Base-by-base conservation (phyloP, 1,284 basidiomycete species). In the Ceraceosorus guamensis region DNA sequence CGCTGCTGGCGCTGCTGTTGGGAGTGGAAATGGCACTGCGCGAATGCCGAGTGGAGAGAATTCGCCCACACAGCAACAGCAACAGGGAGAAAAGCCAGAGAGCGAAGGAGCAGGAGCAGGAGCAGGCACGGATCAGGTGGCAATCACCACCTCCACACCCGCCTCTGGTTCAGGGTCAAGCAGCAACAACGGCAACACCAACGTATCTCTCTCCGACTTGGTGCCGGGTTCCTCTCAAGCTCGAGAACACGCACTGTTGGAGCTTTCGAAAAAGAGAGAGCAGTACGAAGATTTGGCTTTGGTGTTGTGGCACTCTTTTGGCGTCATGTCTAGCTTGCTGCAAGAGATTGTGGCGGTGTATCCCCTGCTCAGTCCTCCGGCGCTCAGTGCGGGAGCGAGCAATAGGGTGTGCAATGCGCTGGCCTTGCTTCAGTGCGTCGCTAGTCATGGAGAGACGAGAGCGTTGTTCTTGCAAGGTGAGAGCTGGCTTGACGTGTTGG, bases 311-410 rank as follows among this genome's bases (percentile, higher is more conserved):
- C 93, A 98, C 73, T 95, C 92, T 10, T 99, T 97, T 73, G 95
- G 92, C 55, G 89, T 98, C 73, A 98, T 99, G 92, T 91, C 92
- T n/a, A 89, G 90, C 3, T 83, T 99, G 47, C 81, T 99, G 35
- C 91, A 97, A 76, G 95, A 98, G 79, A 98, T 99, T 71, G 91
- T 98, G 54, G 91, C 92, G 16, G 95, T 99, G 52, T 99, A 99
- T 78, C 93, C 93, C 1, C 82, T 95, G 51, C 83, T 99, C 48
- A 90, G 89, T 13, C 95, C 95, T 0, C 93, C 95, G 2, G 90
- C 92, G 62, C 84, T 99, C 53, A 96, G 92, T 2, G 95, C 95
- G 0, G 92, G 96, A 78, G 91, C 92, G 50, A 95, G 91, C n/a
- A 99, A 99, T 77, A 86, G 95, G 52, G 95, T 99, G 47, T 99